These are phyloP conservation scores for Rhodotorula sp. DNA, from an alignment of 1,284 basidiomycete genomes.

Conservation along the genomic window DNA sequence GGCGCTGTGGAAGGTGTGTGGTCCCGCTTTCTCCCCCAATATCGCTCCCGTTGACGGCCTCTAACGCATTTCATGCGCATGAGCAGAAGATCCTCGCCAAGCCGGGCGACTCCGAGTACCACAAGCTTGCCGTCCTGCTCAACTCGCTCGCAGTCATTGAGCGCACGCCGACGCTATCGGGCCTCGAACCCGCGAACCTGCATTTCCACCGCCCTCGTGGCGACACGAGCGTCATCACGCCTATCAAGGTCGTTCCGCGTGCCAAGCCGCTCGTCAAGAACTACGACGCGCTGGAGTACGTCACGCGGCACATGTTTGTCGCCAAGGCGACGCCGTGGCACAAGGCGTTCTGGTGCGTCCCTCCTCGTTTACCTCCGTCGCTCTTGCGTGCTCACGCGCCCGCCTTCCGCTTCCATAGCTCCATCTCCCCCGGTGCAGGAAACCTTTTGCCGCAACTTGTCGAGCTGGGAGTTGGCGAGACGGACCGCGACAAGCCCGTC, in stretches of 20 bases:
- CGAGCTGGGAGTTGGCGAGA: slow-evolving; percentile 13
- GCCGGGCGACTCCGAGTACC: slow-evolving; percentile 23
- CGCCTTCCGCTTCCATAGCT: background rate
- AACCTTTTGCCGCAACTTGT: slow-evolving; percentile 31
- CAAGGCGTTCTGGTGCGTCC: slow-evolving; percentile 35
- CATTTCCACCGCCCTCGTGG: slow-evolving; percentile 36
- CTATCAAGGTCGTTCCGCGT: slow-evolving; percentile 34
- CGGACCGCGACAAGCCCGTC: slow-evolving; percentile 10
- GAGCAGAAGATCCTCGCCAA: slow-evolving; percentile 34
- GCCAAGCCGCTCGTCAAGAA: slow-evolving; percentile 20
- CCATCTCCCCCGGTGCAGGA: slow-evolving; percentile 23
- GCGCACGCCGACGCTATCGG: background rate
- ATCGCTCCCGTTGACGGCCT: background rate
- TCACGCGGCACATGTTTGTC: slow-evolving; percentile 40
- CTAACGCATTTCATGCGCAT: too few species aligned
- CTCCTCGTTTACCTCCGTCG: background rate
- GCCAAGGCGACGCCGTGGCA: slow-evolving; percentile 29
- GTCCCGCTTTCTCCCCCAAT: too few species aligned
- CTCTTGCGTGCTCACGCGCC: background rate
- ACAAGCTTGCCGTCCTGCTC: slow-evolving; percentile 38
- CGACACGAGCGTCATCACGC: slow-evolving; percentile 13
- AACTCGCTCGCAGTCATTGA: slow-evolving; percentile 21
- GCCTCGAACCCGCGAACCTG: slow-evolving; percentile 16
- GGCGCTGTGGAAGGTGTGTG: slow-evolving; percentile 29
- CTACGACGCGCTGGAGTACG: slow-evolving; percentile 39